phyloP scores from a whole-genome alignment of 202 grass and related monocot genomes.

The Panicum hallii region DNA sequence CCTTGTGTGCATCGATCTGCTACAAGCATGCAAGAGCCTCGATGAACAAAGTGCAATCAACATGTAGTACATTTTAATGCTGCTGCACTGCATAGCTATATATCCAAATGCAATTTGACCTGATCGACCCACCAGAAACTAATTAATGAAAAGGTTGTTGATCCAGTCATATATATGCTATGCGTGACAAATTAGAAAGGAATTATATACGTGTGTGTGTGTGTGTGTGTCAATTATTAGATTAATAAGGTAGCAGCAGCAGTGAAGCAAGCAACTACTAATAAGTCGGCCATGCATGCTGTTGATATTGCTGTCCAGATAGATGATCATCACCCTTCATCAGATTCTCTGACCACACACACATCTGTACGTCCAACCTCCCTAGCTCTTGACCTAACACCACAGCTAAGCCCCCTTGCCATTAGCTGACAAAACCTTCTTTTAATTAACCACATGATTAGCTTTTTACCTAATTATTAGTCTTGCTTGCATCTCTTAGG shows the following conservation, averaged over 20 bases:
- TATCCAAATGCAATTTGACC: too few species aligned
- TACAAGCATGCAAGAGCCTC: too few species aligned
- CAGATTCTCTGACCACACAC: slow-evolving; percentile 24
- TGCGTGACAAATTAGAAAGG: too few species aligned
- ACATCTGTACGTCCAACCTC: slow-evolving; percentile 28
- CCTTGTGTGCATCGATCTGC: not conserved
- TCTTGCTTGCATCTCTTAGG: not conserved
- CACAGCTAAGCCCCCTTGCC: not conserved
- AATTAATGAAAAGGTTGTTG: too few species aligned
- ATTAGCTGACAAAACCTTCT: slow-evolving; percentile 7
- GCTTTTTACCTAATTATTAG: not conserved
- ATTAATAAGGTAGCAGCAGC: slow-evolving; percentile 21
- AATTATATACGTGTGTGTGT: too few species aligned
- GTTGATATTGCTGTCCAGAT: slow-evolving; percentile 45
- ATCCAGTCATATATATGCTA: too few species aligned
- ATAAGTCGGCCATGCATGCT: slow-evolving; percentile 27
- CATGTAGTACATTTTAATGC: too few species aligned
- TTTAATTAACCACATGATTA: not conserved
- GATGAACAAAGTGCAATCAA: too few species aligned
- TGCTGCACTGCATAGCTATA: too few species aligned
- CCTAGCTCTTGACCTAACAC: slow-evolving; percentile 51
- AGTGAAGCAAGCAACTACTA: not conserved
- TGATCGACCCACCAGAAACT: too few species aligned
- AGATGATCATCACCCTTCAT: not conserved
- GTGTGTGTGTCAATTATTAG: too few species aligned